Percentiles rank a stretch among this genome's conserved stretches.
phyloP scores from a whole-genome alignment of 805 yeast species.

The Candida odintsovae region DNA sequence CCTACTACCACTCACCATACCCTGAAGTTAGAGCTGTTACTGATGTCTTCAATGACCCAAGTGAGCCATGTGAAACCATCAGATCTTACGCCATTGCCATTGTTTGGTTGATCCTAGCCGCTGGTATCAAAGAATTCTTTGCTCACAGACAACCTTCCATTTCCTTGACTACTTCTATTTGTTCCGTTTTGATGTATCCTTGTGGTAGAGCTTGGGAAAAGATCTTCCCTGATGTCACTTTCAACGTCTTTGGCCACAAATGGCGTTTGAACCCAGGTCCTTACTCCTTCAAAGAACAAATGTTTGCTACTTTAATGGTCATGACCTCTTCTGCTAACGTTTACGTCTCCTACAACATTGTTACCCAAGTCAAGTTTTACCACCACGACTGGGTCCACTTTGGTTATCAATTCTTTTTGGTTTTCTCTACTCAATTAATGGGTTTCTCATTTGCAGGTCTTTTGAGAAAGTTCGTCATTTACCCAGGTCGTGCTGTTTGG shows the following conservation, averaged over 20 bases:
- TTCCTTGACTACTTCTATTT: slow-evolving; percentile 35
- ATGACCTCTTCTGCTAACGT: slow-evolving; percentile 29
- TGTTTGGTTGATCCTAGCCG: slow-evolving; percentile 45
- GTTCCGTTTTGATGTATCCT: slow-evolving; percentile 42
- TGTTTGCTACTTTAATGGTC: slow-evolving; percentile 47
- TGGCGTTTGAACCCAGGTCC: slow-evolving; percentile 54
- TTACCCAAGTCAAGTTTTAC: slow-evolving; percentile 28
- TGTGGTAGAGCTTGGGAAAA: slow-evolving; percentile 37
- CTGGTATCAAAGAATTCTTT: slow-evolving; percentile 53
- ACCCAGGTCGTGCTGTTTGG: slow-evolving; percentile 49
- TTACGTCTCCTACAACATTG: slow-evolving; percentile 34
- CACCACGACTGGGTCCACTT: slow-evolving; percentile 28
- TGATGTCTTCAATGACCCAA: slow-evolving; percentile 43
- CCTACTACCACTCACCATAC: slow-evolving; percentile 48
- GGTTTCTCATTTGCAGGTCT: slow-evolving; percentile 67
- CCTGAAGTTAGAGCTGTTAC: slow-evolving; percentile 64
- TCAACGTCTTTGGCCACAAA: slow-evolving; percentile 34
- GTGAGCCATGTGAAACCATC: slow-evolving; percentile 44
- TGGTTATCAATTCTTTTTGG: slow-evolving; percentile 48
- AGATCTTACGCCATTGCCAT: slow-evolving; percentile 33
- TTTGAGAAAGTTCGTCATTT: slow-evolving; percentile 50
- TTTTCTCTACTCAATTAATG: slow-evolving; percentile 51
- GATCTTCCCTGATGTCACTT: slow-evolving; percentile 40
- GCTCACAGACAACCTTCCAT: slow-evolving; percentile 49
- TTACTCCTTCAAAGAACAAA: slow-evolving; percentile 60